These are phyloP conservation scores for Bacidia rubella DNA, from an alignment of 495 filamentous ascomycete species.

Conservation along the genomic window DNA sequence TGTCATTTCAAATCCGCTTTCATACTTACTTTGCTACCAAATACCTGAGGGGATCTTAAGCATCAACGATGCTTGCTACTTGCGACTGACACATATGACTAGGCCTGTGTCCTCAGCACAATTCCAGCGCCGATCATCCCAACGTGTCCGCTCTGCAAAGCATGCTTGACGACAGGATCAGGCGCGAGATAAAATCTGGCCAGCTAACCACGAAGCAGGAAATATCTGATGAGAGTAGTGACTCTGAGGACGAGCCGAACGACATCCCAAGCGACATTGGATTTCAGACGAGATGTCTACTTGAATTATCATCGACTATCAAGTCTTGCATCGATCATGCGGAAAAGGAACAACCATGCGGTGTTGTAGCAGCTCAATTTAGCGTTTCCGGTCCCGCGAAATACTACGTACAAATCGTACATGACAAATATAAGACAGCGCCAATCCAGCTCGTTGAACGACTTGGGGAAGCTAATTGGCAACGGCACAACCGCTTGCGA, in stretches of 20 bases:
- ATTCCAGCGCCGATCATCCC: too few species aligned
- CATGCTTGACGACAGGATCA: too few species aligned
- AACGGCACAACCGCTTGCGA: constrained; percentile 4
- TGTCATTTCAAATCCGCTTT: background rate
- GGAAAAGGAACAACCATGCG: background rate
- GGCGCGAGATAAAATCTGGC: too few species aligned
- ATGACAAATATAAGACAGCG: constrained; percentile 9
- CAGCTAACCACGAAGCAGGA: too few species aligned
- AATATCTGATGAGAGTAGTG: background rate
- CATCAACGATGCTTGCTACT: too few species aligned
- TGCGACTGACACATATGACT: too few species aligned
- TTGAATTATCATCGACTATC: constrained; percentile 6
- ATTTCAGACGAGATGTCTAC: constrained; percentile 2
- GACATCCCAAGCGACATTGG: background rate
- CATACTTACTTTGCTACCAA: too few species aligned
- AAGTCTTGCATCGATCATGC: background rate
- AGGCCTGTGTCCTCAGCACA: too few species aligned
- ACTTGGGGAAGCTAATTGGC: constrained; percentile 17
- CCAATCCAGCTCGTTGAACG: constrained; percentile 5
- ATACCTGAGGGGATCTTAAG: too few species aligned
- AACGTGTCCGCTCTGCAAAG: too few species aligned
- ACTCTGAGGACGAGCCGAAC: background rate
- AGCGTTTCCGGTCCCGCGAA: constrained; percentile 9
- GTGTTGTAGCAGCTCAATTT: background rate
- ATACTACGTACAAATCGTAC: constrained; percentile 6